phyloP scores from a whole-genome alignment of 78 protist species.

The Creolimax fragrantissima region DNA sequence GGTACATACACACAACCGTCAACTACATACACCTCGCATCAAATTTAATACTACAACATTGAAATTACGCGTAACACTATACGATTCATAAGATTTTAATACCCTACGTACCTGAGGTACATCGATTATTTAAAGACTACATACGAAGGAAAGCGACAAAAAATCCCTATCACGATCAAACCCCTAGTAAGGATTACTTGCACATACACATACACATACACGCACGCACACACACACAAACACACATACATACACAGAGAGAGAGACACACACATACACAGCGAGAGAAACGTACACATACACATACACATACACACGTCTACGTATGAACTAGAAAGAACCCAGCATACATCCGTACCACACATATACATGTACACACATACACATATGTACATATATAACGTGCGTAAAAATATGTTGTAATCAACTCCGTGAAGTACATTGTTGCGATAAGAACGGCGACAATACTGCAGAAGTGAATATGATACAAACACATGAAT shows the following conservation, averaged over 20 bases:
- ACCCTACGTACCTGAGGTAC: not conserved
- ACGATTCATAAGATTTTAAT: not conserved
- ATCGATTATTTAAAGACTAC: not conserved
- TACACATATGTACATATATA: not conserved
- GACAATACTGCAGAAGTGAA: too few relatives aligned
- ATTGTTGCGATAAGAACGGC: too few relatives aligned
- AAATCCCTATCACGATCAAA: too few relatives aligned
- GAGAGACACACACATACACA: not conserved
- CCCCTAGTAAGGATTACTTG: not conserved
- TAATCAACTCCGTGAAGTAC: too few relatives aligned
- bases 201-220: not conserved
- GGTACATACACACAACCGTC: too few relatives aligned
- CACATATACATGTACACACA: not conserved
- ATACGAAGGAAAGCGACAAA: not conserved
- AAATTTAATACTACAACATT: too few relatives aligned
- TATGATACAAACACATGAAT: too few relatives aligned
- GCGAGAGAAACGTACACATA: not conserved
- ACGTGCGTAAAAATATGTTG: too few relatives aligned
- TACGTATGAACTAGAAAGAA: not conserved
- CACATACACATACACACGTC: not conserved
- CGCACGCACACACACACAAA: not conserved
- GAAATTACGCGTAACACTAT: not conserved
- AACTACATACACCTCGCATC: too few relatives aligned
- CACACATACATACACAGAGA: not conserved
- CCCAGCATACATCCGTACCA: too few relatives aligned